Evolutionary conservation across 2,329 filamentous ascomycete species (phyloP).

Genomic region (Lachnum nothofagi): DNA sequence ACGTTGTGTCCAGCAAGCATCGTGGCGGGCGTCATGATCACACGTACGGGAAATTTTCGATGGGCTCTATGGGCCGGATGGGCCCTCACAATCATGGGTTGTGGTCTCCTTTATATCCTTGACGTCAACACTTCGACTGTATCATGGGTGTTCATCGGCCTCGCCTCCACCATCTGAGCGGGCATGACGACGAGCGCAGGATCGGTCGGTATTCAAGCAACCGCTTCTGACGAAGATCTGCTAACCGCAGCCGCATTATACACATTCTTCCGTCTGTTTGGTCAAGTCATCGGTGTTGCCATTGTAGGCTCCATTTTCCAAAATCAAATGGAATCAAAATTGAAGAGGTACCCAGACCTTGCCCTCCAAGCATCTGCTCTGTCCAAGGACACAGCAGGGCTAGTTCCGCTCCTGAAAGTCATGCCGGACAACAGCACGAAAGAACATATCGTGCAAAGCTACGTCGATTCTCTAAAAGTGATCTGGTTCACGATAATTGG

Average conservation of each 20-base stretch:
- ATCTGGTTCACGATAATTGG: constrained; percentile 51
- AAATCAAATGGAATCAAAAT: not conserved
- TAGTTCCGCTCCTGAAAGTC: not conserved
- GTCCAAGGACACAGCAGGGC: not conserved
- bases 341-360: not conserved
- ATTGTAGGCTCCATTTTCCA: not conserved
- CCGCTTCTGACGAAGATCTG: not conserved
- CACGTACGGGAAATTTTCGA: constrained; percentile 40
- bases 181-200: constrained; percentile 1
- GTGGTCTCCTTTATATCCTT: not conserved
- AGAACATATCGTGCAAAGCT: constrained; percentile 25
- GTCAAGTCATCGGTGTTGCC: not conserved
- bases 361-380: not conserved
- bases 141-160: not conserved
- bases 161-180: not conserved
- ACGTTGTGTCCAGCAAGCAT: constrained; percentile 56
- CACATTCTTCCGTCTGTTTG: constrained; percentile 1
- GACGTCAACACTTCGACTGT: not conserved
- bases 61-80: constrained; percentile 52
- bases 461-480: constrained; percentile 47
- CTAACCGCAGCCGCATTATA: not conserved
- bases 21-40: constrained; percentile 42
- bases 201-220: constrained; percentile 1
- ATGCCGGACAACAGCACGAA: not conserved
- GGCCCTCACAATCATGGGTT: constrained; percentile 27